Conservation (phyloP, 768 basidiomycete species). For the Boletus speciosus region DNA sequence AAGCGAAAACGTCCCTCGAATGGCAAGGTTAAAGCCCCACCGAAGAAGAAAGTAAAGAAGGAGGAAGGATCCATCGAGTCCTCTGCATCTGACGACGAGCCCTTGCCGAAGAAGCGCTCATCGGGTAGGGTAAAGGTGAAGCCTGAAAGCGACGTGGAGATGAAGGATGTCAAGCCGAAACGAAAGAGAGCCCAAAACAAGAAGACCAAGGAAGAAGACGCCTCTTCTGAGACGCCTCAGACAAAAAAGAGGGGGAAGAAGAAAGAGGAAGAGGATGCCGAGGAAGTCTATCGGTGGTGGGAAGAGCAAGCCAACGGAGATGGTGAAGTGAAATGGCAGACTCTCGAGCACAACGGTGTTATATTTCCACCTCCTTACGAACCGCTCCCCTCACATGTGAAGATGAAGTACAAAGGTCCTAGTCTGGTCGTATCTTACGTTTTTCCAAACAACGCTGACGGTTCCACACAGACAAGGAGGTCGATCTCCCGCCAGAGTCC, state of each 20-base stretch:
- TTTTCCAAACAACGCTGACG: conserved; percentile 15
- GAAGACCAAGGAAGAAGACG: conserved; percentile 50
- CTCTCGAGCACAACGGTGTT: conserved; percentile 92
- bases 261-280: conserved; percentile 55
- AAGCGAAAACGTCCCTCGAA: conserved; percentile 46
- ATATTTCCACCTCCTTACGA: conserved; percentile 95
- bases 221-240: conserved; percentile 42
- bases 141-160: conserved; percentile 48
- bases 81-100: conserved; percentile 38
- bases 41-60: conserved; percentile 64
- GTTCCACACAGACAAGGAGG: conserved; percentile 56
- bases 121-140: conserved; percentile 39
- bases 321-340: conserved; percentile 85
- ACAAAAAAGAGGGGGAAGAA: conserved; percentile 54
- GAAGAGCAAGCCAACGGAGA: conserved; percentile 71
- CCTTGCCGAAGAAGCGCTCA: conserved; percentile 23
- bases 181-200: conserved; percentile 47
- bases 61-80: conserved; percentile 36
- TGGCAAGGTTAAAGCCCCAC: conserved; percentile 49
- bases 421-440: conserved; percentile 14
- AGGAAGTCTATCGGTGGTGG: conserved; percentile 88
- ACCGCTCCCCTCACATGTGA: conserved; percentile 73
- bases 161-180: conserved; percentile 39
- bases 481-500: conserved; percentile 77
- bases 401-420: conserved; percentile 94